Evolutionary conservation across 768 basidiomycete genomes (phyloP), one percentile per base, ranked within the genome.

Genomic region (Clavulina sp.): DNA sequence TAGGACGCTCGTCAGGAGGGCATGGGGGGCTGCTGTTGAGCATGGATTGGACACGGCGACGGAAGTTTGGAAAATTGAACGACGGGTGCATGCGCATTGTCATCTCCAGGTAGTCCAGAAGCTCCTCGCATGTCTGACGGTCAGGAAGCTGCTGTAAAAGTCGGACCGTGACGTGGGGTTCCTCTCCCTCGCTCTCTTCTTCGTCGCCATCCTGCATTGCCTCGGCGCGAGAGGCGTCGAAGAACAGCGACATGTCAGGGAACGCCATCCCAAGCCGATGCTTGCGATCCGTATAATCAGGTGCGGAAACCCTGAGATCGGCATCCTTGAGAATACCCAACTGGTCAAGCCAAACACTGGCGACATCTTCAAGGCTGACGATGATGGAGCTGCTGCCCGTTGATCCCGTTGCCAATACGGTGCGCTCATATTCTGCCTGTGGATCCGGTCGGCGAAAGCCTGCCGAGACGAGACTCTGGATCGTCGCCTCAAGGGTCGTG

Each of bases 311-410:
- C 31, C 40, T 48, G 23, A 56, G 43, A 16, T 56, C 44, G 6
- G 44, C 29, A 32, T 56, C 54, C 41, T 52, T 61, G 40, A 60
- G 51, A 5, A 64, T 58, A 13, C 74, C 70, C 32, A 77, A 69
- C 57, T 77, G 73, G 30, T 70, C 67, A 21, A 81, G 69, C 78
- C 78, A 83, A 38, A 80, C 70, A 47, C 71, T 63, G 5, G 72
- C 65, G 38, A 81, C 68, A 58, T 80, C 79, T 46, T 79, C 70
- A 9, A 77, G 60, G 0, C 72, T 70, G 50, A 78, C 66, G 19
- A 76, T 66, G 31, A 81, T 64, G 43, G 9, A 9, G 24, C 74
- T 73, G 5, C 70, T 71, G 30, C 69, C 65, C 9, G 68, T 64
- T 48, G 61, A 48, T 31, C 66, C 66, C 41, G 66, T 59, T 41